A percentile compares a stretch with the other conserved stretches of the same genome.
Evolutionary conservation across 768 basidiomycete genomes (phyloP).

Genomic region (Amanita brunnescens): DNA sequence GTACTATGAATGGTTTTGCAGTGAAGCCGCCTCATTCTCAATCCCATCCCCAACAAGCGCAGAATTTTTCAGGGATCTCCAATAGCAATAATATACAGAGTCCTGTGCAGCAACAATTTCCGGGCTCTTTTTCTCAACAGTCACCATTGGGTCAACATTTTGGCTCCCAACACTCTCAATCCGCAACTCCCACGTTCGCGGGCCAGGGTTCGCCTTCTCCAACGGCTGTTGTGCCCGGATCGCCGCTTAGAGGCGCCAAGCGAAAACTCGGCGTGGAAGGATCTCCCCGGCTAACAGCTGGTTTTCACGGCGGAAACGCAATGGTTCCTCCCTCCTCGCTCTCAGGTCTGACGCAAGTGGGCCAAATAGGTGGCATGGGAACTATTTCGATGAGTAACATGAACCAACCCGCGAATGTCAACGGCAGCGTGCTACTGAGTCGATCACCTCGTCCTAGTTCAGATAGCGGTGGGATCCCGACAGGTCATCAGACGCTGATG

Average conservation of each 20-base stretch:
- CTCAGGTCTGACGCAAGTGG: constrained; percentile 7
- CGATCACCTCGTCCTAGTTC: constrained; percentile 8
- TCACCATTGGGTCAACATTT: constrained; percentile 10
- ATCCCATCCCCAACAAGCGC: not conserved
- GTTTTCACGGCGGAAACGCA: constrained; percentile 2
- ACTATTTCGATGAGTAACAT: constrained; percentile 13
- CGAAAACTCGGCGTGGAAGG: constrained; percentile 19
- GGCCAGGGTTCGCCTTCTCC: constrained; percentile 10
- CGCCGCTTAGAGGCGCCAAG: constrained; percentile 24
- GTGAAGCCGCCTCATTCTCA: constrained; percentile 8
- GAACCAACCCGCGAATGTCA: constrained; percentile 5
- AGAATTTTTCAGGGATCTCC: not conserved
- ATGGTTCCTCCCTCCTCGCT: constrained; percentile 16
- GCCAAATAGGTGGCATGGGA: constrained; percentile 9
- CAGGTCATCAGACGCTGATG: constrained; percentile 3
- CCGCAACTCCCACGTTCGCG: not conserved
- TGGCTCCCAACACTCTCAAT: constrained; percentile 8
- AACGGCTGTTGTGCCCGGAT: constrained; percentile 12
- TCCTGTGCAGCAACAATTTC: constrained; percentile 12
- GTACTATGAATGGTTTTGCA: constrained; percentile 7
- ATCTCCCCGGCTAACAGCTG: constrained; percentile 13
- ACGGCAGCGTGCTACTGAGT: constrained; percentile 8
- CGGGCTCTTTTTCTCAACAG: constrained; percentile 10
- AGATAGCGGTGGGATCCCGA: constrained; percentile 10
- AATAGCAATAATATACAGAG: not conserved